A percentile compares a stretch with the other conserved stretches of the same genome.
Conservation (phyloP, 2,329 filamentous ascomycete genomes). For the Cyphellophora europaea region DNA sequence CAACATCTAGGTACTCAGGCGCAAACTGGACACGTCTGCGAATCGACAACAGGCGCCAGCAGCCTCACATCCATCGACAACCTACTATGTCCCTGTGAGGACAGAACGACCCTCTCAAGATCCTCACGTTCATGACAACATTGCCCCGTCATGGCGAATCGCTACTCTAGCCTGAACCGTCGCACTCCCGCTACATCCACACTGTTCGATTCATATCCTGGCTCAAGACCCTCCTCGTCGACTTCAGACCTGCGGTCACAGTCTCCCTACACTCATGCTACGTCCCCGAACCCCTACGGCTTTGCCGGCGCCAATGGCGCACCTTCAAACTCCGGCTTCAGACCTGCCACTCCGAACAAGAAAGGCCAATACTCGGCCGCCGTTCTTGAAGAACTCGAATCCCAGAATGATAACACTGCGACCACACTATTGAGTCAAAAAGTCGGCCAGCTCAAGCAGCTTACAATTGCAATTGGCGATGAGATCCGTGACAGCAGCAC, state of each 20-base stretch:
- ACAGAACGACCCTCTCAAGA: too few relatives aligned
- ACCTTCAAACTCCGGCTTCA: conserved; percentile 5
- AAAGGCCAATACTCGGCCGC: conserved; percentile 89
- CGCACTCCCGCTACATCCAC: conserved; percentile 54
- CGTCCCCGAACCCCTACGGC: neutral
- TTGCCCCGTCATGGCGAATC: conserved; percentile 24
- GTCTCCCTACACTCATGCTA: conserved; percentile 3
- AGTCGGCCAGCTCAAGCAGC: conserved; percentile 39
- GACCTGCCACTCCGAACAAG: conserved; percentile 15
- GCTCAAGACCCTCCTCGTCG: conserved; percentile 16
- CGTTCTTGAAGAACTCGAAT: conserved; percentile 86
- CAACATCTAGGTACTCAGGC: too few relatives aligned
- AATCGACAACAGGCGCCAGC: too few relatives aligned
- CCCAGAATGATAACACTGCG: conserved; percentile 82
- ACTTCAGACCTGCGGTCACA: conserved; percentile 8
- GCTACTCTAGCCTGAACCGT: conserved; percentile 57
- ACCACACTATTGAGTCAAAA: conserved; percentile 18
- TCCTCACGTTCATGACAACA: too few relatives aligned
- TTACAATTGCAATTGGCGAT: conserved; percentile 87
- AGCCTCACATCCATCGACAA: too few relatives aligned
- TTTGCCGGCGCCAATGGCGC: conserved; percentile 5
- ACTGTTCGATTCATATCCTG: conserved; percentile 51
- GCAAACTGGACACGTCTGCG: too few relatives aligned
- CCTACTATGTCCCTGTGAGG: too few relatives aligned
- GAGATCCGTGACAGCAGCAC: conserved; percentile 87